Percentiles rank a stretch among this genome's conserved stretches.
phyloP scores from a whole-genome alignment of 352 stramenopile genomes.

The Saprolegnia diclina region DNA sequence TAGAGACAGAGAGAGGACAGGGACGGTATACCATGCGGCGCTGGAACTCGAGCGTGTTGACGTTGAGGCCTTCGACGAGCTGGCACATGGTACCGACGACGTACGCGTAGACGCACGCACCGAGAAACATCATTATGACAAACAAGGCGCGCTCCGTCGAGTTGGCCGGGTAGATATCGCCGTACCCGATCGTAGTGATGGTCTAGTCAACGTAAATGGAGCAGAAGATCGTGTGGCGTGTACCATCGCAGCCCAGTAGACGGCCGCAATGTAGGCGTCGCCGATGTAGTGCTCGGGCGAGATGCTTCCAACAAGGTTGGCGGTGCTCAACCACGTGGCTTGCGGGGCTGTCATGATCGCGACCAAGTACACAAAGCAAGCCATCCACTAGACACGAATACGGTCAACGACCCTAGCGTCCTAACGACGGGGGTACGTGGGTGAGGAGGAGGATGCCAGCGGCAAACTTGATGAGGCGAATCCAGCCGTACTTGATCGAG shows the following conservation, averaged over 20 bases:
- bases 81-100: conserved; percentile 60
- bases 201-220: conserved; percentile 31
- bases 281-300: neutral
- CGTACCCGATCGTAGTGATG: conserved; percentile 83
- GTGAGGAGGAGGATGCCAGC: conserved; percentile 11
- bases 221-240: neutral
- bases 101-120: conserved; percentile 76
- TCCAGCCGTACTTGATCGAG: conserved; percentile 22
- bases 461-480: conserved; percentile 23
- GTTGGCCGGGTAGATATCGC: conserved; percentile 73
- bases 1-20: too few species aligned
- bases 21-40: neutral
- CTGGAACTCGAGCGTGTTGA: conserved; percentile 23
- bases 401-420: neutral
- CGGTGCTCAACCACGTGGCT: conserved; percentile 3
- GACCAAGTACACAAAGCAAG: conserved; percentile 6
- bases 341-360: conserved; percentile 7
- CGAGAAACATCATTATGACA: conserved; percentile 76
- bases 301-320: neutral
- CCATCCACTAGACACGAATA: conserved; percentile 3
- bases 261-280: conserved; percentile 8
- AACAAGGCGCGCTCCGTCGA: conserved; percentile 64
- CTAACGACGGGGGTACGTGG: conserved; percentile 3
- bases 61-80: conserved; percentile 19
- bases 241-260: conserved; percentile 25